Evolutionary conservation across 352 stramenopile species (phyloP).

Genomic region (Pythium rishiriense): DNA sequence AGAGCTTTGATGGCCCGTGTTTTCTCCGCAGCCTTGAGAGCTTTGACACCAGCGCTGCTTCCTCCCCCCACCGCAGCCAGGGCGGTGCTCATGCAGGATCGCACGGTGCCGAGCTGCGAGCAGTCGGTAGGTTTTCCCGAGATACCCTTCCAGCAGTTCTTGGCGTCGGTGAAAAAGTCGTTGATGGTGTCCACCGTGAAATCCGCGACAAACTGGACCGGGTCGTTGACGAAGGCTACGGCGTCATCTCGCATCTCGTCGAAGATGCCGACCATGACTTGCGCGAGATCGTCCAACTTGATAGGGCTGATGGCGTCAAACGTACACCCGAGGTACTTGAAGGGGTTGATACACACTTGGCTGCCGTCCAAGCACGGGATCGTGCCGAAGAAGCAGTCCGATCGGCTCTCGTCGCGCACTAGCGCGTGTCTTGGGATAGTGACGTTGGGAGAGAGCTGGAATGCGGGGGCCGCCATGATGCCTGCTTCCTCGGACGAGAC

Average conservation of each 20-base stretch:
- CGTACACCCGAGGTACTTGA: no score
- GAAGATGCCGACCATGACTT: background rate
- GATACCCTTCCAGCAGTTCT: background rate
- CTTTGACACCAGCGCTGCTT: background rate
- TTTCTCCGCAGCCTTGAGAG: background rate
- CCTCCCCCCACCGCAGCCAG: background rate
- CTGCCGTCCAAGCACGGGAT: no score
- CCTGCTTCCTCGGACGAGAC: no score
- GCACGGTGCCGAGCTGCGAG: background rate
- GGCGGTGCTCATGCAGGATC: background rate
- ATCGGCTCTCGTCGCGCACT: no score
- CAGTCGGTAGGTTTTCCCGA: background rate
- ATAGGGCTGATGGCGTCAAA: no score
- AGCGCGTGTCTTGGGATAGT: no score
- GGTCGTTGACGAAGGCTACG: background rate
- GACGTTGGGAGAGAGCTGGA: no score
- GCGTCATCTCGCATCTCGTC: background rate
- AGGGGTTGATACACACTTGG: no score
- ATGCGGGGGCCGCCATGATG: no score
- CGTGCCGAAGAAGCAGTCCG: no score
- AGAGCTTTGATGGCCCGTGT: background rate
- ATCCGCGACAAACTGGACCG: background rate
- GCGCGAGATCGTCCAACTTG: no score
- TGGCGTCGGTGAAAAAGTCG: background rate
- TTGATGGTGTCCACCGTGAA: background rate